Conservation (phyloP, 257 asterid genomes). For the Solanum dulcamara region DNA sequence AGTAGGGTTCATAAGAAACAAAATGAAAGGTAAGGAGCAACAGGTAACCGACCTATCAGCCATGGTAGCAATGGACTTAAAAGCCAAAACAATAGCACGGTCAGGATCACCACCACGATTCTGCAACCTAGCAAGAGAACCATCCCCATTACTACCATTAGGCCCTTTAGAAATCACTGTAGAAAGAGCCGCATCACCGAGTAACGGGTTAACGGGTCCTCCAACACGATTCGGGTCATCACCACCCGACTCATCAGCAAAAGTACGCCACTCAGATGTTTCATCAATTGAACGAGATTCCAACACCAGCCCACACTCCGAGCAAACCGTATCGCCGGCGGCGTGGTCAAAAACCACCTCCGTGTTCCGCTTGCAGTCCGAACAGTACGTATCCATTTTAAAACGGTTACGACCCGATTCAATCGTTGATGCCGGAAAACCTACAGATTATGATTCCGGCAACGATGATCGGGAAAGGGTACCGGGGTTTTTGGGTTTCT, state of each 20-base stretch:
- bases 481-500: neutral
- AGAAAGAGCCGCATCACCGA: conserved; percentile 60
- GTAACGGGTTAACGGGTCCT: conserved; percentile 80
- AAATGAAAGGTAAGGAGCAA: neutral
- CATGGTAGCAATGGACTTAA: conserved; percentile 76
- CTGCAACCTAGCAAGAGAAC: conserved; percentile 67
- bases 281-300: conserved; percentile 87
- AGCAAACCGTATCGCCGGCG: conserved; percentile 96
- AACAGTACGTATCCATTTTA: conserved; percentile 43
- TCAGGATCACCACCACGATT: conserved; percentile 93
- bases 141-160: conserved; percentile 40
- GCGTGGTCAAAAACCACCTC: conserved; percentile 90
- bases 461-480: neutral
- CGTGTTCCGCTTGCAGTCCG: conserved; percentile 89
- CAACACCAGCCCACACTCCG: conserved; percentile 95
- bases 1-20: neutral
- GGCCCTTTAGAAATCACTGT: conserved; percentile 69
- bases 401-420: neutral
- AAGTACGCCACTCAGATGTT: conserved; percentile 88
- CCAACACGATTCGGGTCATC: conserved; percentile 94
- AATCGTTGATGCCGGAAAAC: neutral
- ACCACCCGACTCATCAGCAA: conserved; percentile 91
- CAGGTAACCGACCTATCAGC: conserved; percentile 64
- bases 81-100: conserved; percentile 70
- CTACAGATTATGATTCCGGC: neutral